Evolutionary conservation across 129 eudicot species (phyloP), one percentile per base, ranked within the genome.

Genomic region (Helichrysum umbraculigerum): DNA sequence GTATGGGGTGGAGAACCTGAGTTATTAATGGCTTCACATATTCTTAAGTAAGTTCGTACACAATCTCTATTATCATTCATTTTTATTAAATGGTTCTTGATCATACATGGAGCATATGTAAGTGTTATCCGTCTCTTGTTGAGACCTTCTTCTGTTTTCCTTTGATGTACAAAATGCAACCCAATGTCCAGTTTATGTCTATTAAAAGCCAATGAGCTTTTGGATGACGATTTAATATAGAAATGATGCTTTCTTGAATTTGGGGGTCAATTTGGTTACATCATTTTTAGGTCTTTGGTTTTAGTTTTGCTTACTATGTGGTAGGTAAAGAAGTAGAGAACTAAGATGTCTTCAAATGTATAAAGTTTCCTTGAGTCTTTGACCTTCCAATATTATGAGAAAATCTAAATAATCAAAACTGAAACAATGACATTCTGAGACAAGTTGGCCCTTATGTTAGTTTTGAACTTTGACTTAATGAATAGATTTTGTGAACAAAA

Each of bases 1-100:
- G 92, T 85, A 6, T 92, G 98, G 98, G 98, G 98, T 71, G 98
- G 98, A 76, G 96, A 92, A 81, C 98, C 98, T 14, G 98, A 92
- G 83, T 70, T 92, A 61, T 51, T 92, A 51, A 89, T 92, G 98
- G 87, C 96, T 37, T 89, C 96, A 63, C 93, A 92, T 83, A 82
- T 89, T 50, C 88, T 92, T 8, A 87, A 87, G 98, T 92, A 71
- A 87, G 98, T 76, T 33, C 7, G 17, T 10, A 5, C n/a, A 30
- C 25, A 37, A 29, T 44, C 39, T 62, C 12, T 17, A 47, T n/a
- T 34, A 52, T 51, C 22, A 35, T 9, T 75, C 7, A n/a, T n/a
- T 32, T 25, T 39, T 61, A 10, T n/a, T 30, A 30, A 21, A 32
- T 64, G 44, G 35, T 25, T 30, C 4, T 71, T 71, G 63, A 75